Evolutionary conservation across 2,329 filamentous ascomycete genomes (phyloP).

Genomic region (Aspergillus pseudonomiae): DNA sequence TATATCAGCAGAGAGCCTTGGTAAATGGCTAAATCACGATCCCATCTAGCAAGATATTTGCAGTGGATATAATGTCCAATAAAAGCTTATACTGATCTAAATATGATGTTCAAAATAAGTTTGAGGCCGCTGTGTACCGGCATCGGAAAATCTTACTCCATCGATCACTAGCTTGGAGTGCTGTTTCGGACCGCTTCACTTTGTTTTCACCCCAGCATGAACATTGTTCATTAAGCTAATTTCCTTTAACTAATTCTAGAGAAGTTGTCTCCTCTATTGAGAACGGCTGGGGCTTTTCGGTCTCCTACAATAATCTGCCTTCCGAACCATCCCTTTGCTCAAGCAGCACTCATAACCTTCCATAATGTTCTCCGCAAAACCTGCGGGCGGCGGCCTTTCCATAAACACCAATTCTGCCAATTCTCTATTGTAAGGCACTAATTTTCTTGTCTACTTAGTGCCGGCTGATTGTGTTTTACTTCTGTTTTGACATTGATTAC

Average conservation of each 20-base stretch:
- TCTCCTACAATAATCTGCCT: too few species aligned
- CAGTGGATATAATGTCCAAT: background rate
- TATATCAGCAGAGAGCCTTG: background rate
- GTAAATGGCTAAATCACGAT: background rate
- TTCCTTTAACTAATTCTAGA: too few species aligned
- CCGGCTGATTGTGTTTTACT: background rate
- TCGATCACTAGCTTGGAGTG: slow-evolving; percentile 7
- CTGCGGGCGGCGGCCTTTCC: slow-evolving; percentile 47
- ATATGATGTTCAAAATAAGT: slow-evolving; percentile 12
- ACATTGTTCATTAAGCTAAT: background rate
- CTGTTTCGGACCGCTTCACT: background rate
- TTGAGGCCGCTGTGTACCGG: slow-evolving; percentile 9
- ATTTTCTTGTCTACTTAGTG: background rate
- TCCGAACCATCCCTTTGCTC: background rate
- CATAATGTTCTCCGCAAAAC: slow-evolving; percentile 42
- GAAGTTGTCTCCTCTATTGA: background rate
- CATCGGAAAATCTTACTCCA: slow-evolving; percentile 24
- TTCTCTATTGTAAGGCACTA: slow-evolving; percentile 50
- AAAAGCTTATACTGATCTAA: background rate
- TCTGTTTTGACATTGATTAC: background rate
- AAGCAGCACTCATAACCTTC: background rate
- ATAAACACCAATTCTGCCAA: slow-evolving; percentile 57
- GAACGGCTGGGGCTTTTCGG: background rate
- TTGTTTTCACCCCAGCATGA: slow-evolving; percentile 8
- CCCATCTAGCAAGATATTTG: background rate